A percentile compares a stretch with the other conserved stretches of the same genome.
These are phyloP conservation scores for Chenopodium berlandieri DNA, from an alignment of 148 eudicot genomes.

Conservation along the genomic window DNA sequence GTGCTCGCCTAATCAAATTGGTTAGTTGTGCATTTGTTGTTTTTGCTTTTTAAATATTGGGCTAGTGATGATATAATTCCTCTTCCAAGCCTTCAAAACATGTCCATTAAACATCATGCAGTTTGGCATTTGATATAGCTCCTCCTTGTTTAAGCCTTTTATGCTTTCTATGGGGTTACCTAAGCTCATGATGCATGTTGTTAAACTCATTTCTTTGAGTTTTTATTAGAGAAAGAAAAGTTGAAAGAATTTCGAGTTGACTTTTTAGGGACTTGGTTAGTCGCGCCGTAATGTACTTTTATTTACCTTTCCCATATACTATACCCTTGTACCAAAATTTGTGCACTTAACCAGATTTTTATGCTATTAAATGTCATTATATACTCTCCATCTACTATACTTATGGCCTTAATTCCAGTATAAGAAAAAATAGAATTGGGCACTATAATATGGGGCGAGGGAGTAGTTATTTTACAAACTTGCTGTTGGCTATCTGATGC, in stretches of 20 bases:
- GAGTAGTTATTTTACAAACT: neutral
- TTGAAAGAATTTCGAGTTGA: neutral
- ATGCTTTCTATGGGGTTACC: neutral
- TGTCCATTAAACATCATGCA: neutral
- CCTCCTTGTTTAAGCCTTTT: neutral
- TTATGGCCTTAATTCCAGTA: too few species aligned
- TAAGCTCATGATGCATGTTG: neutral
- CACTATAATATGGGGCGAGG: too few species aligned
- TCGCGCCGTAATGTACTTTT: too few species aligned
- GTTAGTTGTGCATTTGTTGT: slow-evolving; percentile 40
- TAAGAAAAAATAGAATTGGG: too few species aligned
- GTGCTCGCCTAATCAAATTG: slow-evolving; percentile 79
- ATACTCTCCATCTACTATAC: too few species aligned
- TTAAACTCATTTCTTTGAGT: neutral
- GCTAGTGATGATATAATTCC: neutral
- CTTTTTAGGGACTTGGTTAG: neutral
- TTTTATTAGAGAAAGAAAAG: neutral
- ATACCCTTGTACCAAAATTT: too few species aligned
- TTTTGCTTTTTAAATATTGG: neutral
- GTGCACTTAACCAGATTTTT: too few species aligned
- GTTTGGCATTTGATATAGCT: neutral
- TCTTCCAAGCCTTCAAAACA: neutral
- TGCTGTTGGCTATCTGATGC: neutral
- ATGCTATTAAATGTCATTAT: too few species aligned
- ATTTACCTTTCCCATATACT: too few species aligned